These are phyloP conservation scores for Colletotrichum liriopes DNA, from an alignment of 2,329 filamentous ascomycete species.

Conservation along the genomic window DNA sequence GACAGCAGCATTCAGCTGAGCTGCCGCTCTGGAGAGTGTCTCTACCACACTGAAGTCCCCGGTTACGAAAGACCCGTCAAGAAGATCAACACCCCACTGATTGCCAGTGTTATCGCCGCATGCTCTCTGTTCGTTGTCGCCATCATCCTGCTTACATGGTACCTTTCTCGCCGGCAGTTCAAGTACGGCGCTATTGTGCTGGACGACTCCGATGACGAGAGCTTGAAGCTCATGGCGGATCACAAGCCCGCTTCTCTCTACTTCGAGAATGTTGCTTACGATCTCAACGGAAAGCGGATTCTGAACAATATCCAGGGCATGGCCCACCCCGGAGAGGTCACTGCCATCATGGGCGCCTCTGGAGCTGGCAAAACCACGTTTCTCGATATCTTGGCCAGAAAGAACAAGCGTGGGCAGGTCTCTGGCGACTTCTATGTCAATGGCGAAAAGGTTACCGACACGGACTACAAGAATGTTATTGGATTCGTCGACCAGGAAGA, in stretches of 20 bases:
- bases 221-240: constrained; percentile 86
- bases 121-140: constrained; percentile 91
- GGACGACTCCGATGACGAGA: constrained; percentile 92
- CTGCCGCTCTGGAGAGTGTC: constrained; percentile 90
- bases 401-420: constrained; percentile 91
- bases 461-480: constrained; percentile 91
- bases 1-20: constrained; percentile 89
- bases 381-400: constrained; percentile 93
- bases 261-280: constrained; percentile 90
- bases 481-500: constrained; percentile 99
- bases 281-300: constrained; percentile 90
- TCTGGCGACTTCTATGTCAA: constrained; percentile 92
- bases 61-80: constrained; percentile 92
- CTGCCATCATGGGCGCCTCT: constrained; percentile 98
- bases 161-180: constrained; percentile 82
- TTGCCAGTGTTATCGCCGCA: constrained; percentile 91
- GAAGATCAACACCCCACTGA: constrained; percentile 96
- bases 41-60: constrained; percentile 93
- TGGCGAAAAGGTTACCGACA: constrained; percentile 87
- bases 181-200: constrained; percentile 83
- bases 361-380: constrained; percentile 98
- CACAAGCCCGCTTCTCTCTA: constrained; percentile 92
- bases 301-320: constrained; percentile 85
- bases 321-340: constrained; percentile 94
- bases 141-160: constrained; percentile 88